Conservation (phyloP, 306 rosid species). For the Sphenostylis stenocarpa region DNA sequence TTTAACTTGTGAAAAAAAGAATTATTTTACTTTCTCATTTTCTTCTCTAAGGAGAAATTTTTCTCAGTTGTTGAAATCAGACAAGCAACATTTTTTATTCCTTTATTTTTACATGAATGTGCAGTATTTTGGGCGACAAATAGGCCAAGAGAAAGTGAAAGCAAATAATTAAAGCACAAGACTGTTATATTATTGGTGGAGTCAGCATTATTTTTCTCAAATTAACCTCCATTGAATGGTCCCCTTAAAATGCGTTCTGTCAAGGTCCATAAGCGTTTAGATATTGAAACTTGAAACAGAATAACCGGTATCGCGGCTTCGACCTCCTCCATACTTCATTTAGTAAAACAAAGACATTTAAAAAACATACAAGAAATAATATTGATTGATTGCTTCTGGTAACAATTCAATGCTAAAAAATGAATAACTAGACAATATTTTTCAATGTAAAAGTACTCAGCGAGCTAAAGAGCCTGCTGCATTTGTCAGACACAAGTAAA, state of each 20-base stretch:
- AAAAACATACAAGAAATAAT: slow-evolving; percentile 5
- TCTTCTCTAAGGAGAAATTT: too few species aligned
- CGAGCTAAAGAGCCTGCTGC: slow-evolving; percentile 16
- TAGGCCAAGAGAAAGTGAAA: neutral
- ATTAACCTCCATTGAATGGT: neutral
- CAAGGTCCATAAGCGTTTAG: neutral
- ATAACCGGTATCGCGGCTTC: neutral
- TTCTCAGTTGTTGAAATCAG: neutral
- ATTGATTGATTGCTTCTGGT: slow-evolving; percentile 2
- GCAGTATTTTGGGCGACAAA: neutral
- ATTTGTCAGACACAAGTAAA: slow-evolving; percentile 6
- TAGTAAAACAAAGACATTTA: slow-evolving; percentile 13
- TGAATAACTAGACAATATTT: slow-evolving; percentile 22
- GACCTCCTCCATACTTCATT: slow-evolving; percentile 16
- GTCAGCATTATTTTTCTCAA: neutral
- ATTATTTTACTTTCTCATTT: neutral
- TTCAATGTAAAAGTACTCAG: slow-evolving; percentile 14
- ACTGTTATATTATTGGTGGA: neutral
- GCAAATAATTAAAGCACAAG: neutral
- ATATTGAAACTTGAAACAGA: slow-evolving; percentile 2
- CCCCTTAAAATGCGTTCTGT: neutral
- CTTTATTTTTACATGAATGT: neutral
- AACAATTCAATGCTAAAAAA: slow-evolving; percentile 4
- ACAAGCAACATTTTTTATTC: neutral
- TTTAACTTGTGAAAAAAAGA: too few species aligned